Percentiles rank a stretch among this genome's conserved stretches.
Evolutionary conservation across 1,284 basidiomycete genomes (phyloP).

Genomic region (Leccinum fuscescens): DNA sequence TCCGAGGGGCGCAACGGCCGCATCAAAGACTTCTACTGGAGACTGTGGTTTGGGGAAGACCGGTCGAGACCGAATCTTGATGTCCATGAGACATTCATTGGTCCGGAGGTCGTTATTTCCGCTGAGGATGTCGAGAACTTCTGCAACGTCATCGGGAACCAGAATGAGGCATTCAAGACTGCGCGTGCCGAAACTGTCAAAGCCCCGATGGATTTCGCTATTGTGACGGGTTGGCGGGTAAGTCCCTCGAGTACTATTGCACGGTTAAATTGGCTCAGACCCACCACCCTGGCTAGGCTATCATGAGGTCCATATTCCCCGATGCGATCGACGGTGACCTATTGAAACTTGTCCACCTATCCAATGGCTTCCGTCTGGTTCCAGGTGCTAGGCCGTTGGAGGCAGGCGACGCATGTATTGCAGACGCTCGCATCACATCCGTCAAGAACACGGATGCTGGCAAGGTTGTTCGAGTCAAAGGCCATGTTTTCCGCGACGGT

Average conservation of each 20-base stretch:
- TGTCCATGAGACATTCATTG: slow-evolving; percentile 76
- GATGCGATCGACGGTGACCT: slow-evolving; percentile 86
- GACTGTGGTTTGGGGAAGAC: slow-evolving; percentile 90
- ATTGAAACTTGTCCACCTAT: slow-evolving; percentile 93
- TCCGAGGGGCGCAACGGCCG: slow-evolving; percentile 82
- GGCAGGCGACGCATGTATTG: slow-evolving; percentile 88
- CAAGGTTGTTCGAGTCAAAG: slow-evolving; percentile 92
- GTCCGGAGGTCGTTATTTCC: slow-evolving; percentile 80
- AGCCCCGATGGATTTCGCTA: slow-evolving; percentile 98
- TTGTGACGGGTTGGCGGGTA: slow-evolving; percentile 97
- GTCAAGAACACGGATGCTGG: slow-evolving; percentile 91
- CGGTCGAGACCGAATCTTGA: slow-evolving; percentile 72
- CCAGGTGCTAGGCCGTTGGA: slow-evolving; percentile 74
- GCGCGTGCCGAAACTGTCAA: slow-evolving; percentile 67
- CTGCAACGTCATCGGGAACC: slow-evolving; percentile 88
- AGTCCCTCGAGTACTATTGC: slow-evolving; percentile 26
- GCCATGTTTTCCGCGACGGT: slow-evolving; percentile 74
- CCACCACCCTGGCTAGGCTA: slow-evolving; percentile 56
- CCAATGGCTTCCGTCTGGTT: slow-evolving; percentile 92
- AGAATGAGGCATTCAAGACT: slow-evolving; percentile 86
- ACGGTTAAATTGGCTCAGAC: slow-evolving; percentile 16
- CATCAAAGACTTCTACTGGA: slow-evolving; percentile 98
- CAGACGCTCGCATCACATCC: slow-evolving; percentile 86
- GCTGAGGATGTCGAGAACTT: slow-evolving; percentile 81
- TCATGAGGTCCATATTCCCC: slow-evolving; percentile 98